Evolutionary conservation across 345 rosid species (phyloP), one percentile per base, ranked within the genome.

Genomic region (Syzygium aromaticum): DNA sequence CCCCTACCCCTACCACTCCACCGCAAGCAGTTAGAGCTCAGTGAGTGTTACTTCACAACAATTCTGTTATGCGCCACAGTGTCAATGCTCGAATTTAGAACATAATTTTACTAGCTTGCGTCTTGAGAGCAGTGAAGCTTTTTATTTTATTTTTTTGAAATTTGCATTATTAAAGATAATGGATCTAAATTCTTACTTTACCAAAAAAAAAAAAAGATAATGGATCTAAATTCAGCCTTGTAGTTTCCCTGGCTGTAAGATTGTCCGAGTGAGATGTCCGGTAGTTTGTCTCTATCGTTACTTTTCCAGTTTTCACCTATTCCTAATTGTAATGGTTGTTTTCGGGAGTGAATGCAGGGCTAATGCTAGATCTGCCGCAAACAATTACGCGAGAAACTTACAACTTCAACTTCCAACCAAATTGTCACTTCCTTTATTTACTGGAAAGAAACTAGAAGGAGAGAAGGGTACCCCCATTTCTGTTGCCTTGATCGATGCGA

Each of bases 381-480:
- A 86, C 19, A 88, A 87, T 10, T 89, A 82, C 80, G 86, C 88
- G 13, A 90, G 91, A 87, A 90, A 87, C 84, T 85, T 90, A 89
- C 93, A 87, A 86, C 56, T 92, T 51, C 93, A 82, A 1, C 87
- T 92, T 88, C 87, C 61, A 73, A 61, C 93, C 56, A 86, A 64
- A 86, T n/a, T 90, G 86, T 88, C 90, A 77, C 89, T 87, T 8
- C 91, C 89, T n/a, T n/a, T n/a, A n/a, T 56, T 56, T 56, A 56
- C n/a, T 3, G 61, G 5, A 3, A 3, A 22, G n/a, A 56, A 56
- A 56, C 61, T 56, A 56, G 61, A 8, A 56, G 61, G n/a, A 56
- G n/a, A 56, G n/a, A n/a, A n/a, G 0, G n/a, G 61, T 56, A 13
- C n/a, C 23, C 61, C 5, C 12, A 56, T 56, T 22, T 3, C 1